Conservation (phyloP, 2,329 filamentous ascomycete species). For the Ploettnerulaceae sp. region DNA sequence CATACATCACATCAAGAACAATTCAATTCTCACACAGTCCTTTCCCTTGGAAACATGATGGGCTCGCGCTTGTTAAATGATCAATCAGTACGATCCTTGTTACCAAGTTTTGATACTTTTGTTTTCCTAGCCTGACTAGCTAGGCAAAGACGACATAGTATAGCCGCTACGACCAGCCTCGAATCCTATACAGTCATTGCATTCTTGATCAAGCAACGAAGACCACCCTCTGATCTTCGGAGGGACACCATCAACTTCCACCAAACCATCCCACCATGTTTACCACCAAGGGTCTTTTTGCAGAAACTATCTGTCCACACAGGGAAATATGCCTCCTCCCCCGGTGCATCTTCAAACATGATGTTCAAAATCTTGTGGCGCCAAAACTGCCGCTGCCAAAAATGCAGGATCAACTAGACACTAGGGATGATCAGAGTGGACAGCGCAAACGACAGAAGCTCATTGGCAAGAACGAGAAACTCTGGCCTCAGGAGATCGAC, state of each 20-base stretch:
- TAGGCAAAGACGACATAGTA: background rate
- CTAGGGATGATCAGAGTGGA: slow-evolving; percentile 29
- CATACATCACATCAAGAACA: too few species aligned
- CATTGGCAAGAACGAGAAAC: slow-evolving; percentile 13
- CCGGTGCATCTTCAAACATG: slow-evolving; percentile 33
- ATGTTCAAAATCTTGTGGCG: slow-evolving; percentile 3
- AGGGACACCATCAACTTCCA: background rate
- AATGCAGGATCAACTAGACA: slow-evolving; percentile 1
- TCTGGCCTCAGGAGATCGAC: background rate
- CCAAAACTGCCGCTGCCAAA: background rate
- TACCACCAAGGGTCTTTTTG: slow-evolving; percentile 32
- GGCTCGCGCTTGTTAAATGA: background rate
- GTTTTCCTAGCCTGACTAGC: background rate
- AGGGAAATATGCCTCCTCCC: slow-evolving; percentile 31
- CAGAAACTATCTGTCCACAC: slow-evolving; percentile 30
- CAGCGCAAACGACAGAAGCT: slow-evolving; percentile 34
- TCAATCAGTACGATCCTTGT: background rate
- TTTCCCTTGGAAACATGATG: background rate
- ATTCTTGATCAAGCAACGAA: background rate
- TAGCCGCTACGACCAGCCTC: background rate
- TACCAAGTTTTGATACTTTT: background rate
- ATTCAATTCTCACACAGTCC: background rate
- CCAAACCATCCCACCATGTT: slow-evolving; percentile 31
- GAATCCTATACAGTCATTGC: background rate
- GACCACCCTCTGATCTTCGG: background rate